These are phyloP conservation scores for Aspergillus diversus DNA, from an alignment of 495 filamentous ascomycete genomes.

Conservation along the genomic window DNA sequence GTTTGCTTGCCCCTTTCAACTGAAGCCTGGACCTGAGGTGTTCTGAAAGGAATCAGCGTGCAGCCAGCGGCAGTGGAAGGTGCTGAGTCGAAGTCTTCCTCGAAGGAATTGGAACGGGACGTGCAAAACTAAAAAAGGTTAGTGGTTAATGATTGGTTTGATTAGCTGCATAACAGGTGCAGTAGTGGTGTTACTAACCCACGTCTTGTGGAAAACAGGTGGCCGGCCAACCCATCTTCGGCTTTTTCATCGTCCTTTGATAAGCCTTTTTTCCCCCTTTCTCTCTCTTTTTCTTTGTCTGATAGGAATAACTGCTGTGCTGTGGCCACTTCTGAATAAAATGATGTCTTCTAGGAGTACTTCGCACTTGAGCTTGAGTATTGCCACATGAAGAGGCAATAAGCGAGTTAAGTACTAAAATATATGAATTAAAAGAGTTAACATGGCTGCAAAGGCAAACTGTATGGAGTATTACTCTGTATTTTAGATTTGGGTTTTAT, in stretches of 20 bases:
- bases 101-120: background rate
- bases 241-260: background rate
- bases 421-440: background rate
- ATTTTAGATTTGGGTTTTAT: too few relatives aligned
- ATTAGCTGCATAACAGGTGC: background rate
- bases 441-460: background rate
- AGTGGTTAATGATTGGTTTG: background rate
- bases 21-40: background rate
- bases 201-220: constrained; percentile 1
- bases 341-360: too few relatives aligned
- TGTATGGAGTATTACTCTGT: too few relatives aligned
- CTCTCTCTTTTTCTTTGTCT: too few relatives aligned
- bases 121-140: background rate
- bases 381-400: too few relatives aligned
- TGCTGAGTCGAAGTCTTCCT: background rate
- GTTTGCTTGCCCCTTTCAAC: background rate
- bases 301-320: too few relatives aligned
- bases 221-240: background rate
- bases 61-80: background rate
- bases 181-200: background rate
- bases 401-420: background rate
- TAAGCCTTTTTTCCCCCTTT: too few relatives aligned
- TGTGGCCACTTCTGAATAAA: too few relatives aligned
- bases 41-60: background rate
- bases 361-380: too few relatives aligned